phyloP scores from a whole-genome alignment of 2,329 filamentous ascomycete species.

The Pezizomycotina sp. region DNA sequence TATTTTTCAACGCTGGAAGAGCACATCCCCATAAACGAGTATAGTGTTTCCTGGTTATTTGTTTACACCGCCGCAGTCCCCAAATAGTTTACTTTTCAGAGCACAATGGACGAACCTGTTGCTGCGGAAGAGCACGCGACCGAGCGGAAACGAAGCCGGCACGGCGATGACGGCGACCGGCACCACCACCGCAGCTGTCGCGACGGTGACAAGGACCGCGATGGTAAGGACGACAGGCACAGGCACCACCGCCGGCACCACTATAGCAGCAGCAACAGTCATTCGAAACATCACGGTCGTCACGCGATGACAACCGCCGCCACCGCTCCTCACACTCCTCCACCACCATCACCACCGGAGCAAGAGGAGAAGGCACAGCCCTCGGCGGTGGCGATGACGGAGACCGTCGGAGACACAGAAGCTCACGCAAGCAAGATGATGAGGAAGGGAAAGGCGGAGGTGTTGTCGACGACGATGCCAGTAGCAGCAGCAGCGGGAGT shows the following conservation, averaged over 20 bases:
- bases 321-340: conserved; percentile 46
- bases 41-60: too few relatives aligned
- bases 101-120: too few relatives aligned
- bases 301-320: conserved; percentile 42
- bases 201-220: conserved; percentile 30
- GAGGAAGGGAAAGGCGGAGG: conserved; percentile 25
- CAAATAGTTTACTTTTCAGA: too few relatives aligned
- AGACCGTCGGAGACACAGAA: conserved; percentile 8
- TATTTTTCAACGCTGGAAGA: too few relatives aligned
- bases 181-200: conserved; percentile 26
- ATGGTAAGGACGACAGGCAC: conserved; percentile 30
- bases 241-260: conserved; percentile 27
- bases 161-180: conserved; percentile 16
- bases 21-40: too few relatives aligned
- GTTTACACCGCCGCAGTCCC: too few relatives aligned
- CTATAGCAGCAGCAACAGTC: conserved; percentile 24
- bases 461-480: conserved; percentile 15
- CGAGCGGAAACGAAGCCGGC: conserved; percentile 15
- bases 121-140: conserved; percentile 10
- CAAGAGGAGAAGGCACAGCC: conserved; percentile 29
- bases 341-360: conserved; percentile 35
- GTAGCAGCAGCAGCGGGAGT: background rate
- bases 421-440: conserved; percentile 13
- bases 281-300: conserved; percentile 33
- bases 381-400: conserved; percentile 27